Percentiles rank a stretch among this genome's conserved stretches.
Conservation (phyloP, 352 stramenopile genomes). For the Phytophthora cajani region DNA sequence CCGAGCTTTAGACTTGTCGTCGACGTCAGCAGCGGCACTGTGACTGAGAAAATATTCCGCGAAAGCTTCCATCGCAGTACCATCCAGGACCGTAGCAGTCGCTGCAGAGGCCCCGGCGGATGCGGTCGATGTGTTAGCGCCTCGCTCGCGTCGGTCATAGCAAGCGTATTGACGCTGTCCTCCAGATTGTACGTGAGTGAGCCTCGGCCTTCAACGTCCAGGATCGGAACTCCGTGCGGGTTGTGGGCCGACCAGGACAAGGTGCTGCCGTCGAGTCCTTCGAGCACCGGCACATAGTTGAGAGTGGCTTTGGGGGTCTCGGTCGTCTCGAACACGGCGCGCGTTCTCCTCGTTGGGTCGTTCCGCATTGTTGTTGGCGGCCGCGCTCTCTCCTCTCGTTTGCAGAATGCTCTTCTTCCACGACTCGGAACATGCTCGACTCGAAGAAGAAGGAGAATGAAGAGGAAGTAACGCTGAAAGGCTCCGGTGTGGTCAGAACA, state of each 20-base stretch:
- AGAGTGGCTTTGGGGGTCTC: slow-evolving; percentile 27
- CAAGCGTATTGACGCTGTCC: slow-evolving; percentile 28
- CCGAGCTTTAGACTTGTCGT: slow-evolving; percentile 46
- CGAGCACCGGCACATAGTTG: slow-evolving; percentile 37
- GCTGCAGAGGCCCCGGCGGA: slow-evolving; percentile 30
- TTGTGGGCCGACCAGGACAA: slow-evolving; percentile 27
- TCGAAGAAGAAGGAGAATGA: background rate
- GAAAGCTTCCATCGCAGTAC: slow-evolving; percentile 45
- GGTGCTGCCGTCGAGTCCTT: slow-evolving; percentile 26
- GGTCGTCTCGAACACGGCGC: slow-evolving; percentile 7
- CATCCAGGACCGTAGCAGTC: slow-evolving; percentile 39
- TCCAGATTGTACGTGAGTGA: slow-evolving; percentile 34
- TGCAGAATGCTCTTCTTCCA: slow-evolving; percentile 18
- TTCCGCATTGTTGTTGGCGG: slow-evolving; percentile 10
- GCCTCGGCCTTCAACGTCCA: slow-evolving; percentile 28
- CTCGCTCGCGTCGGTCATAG: slow-evolving; percentile 21
- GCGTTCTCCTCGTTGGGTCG: slow-evolving; percentile 22
- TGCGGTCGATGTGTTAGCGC: slow-evolving; percentile 10
- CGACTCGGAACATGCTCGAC: too few species aligned
- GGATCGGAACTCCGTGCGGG: slow-evolving; percentile 33
- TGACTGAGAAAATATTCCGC: slow-evolving; percentile 32
- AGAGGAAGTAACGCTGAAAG: slow-evolving; percentile 24
- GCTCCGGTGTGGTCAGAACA: slow-evolving; percentile 28
- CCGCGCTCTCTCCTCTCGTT: slow-evolving; percentile 3
- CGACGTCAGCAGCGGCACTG: slow-evolving; percentile 39